Base-by-base conservation (phyloP, 208 protist species). In the Leishmania braziliensis region DNA sequence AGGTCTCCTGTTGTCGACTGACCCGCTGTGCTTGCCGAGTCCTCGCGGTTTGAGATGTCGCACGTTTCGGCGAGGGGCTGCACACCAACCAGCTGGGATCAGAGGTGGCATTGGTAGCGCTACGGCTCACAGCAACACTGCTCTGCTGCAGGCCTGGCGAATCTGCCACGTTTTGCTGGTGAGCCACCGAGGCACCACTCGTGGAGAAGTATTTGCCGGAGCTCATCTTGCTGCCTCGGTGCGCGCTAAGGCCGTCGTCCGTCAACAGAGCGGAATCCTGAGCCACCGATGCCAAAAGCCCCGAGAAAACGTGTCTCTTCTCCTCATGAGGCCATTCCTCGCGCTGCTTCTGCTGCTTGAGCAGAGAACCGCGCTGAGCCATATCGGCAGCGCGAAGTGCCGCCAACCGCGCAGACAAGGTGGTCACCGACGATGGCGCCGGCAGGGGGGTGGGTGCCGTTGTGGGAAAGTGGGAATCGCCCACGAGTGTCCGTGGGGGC, bases 361-460 rank as follows among this genome's bases (percentile, higher is more conserved):
- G 56, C 56, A 66, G 2, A 14, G 36, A 69, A 8, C 18, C n/a
- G 33, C 74, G 74, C 78, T 82, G 82, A 3, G 36, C 12, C 48
- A 51, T 70, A 18, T 86, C 82, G 1, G 73, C 48, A n/a, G 82
- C 71, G 3, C 82, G 82, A 48, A 86, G 78, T 23, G 72, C 82
- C 36, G 82, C 78, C 63, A 86, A 53, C 3, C 82, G 77, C 1
- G 82, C 82, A 8, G 82, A 86, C 14, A 86, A 69, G 0, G 82
- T 79, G 29, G 72, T 46, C 12, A 79, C 72, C 2, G 78, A 77
- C 6, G 77, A 75, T 3, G 77, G 77, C 4, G 43, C 16, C 1
- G 77, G 82, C 60, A 82, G 54, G 54, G 71, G n/a, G 8, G 26
- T 10, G 23, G 56, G 29, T 29, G 46, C 39, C 2, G 23, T 54